Percentiles rank a stretch among this genome's conserved stretches.
Evolutionary conservation across 306 rosid genomes (phyloP).

Genomic region (Dalbergia cochinchinensis): DNA sequence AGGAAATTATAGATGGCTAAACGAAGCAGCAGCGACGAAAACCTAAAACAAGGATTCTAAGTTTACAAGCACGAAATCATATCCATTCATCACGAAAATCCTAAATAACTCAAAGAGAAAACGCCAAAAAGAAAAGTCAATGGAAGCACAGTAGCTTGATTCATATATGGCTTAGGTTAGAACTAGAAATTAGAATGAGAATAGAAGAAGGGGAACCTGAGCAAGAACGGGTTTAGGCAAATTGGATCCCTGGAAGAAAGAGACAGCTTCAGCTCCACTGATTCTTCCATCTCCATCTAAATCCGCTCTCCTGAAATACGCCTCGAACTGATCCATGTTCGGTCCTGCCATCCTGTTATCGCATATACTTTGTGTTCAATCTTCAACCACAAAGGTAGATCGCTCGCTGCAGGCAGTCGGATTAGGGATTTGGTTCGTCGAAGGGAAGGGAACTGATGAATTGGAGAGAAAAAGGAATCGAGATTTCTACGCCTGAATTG

Average conservation of each 20-base stretch:
- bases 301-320: conserved; percentile 84
- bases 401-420: conserved; percentile 27
- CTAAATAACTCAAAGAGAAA: background rate
- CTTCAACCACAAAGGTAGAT: conserved; percentile 39
- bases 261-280: conserved; percentile 91
- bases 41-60: conserved; percentile 27
- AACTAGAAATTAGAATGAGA: background rate
- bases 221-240: conserved; percentile 89
- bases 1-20: background rate
- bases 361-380: background rate
- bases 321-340: conserved; percentile 85
- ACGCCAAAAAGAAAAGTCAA: background rate
- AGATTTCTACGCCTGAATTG: conserved; percentile 6
- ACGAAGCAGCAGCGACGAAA: background rate
- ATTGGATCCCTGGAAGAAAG: conserved; percentile 87
- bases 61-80: conserved; percentile 18
- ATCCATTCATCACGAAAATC: conserved; percentile 22
- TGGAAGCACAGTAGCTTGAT: conserved; percentile 16
- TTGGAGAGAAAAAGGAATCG: background rate
- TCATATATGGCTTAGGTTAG: background rate
- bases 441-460: conserved; percentile 20
- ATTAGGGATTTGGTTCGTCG: conserved; percentile 50
- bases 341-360: conserved; percentile 53
- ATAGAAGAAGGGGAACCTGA: conserved; percentile 57
- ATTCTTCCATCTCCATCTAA: conserved; percentile 97